These are phyloP conservation scores for Penicillium ochrochloron DNA, from an alignment of 495 filamentous ascomycete species.

Conservation along the genomic window DNA sequence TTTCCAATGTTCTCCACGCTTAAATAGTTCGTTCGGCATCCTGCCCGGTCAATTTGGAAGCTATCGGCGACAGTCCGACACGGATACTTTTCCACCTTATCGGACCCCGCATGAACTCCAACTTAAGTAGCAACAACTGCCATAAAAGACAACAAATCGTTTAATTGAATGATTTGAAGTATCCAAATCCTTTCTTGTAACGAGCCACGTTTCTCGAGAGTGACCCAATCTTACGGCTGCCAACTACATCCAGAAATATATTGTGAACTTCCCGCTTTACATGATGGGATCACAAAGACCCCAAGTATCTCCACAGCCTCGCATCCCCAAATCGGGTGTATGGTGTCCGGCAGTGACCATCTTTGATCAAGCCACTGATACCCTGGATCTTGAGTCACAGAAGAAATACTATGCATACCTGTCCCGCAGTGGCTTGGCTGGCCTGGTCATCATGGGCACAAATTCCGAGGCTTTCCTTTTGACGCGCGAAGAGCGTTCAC, in stretches of 20 bases:
- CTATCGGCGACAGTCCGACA: conserved; percentile 6
- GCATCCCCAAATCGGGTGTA: conserved; percentile 30
- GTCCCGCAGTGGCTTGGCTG: conserved; percentile 55
- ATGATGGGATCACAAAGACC: conserved; percentile 6
- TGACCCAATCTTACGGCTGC: background rate
- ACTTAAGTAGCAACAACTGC: background rate
- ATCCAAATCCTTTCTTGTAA: background rate
- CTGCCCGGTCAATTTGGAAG: background rate
- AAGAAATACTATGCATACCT: conserved; percentile 60
- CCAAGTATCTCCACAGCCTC: background rate
- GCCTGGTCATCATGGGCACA: conserved; percentile 64
- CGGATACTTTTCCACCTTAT: conserved; percentile 22
- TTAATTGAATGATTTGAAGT: no score
- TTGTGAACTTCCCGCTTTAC: background rate
- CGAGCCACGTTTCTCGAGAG: background rate
- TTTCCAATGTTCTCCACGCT: background rate
- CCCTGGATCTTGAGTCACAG: conserved; percentile 52
- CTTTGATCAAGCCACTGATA: conserved; percentile 58
- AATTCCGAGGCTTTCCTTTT: conserved; percentile 69
- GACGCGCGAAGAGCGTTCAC: conserved; percentile 60
- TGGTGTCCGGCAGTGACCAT: conserved; percentile 51
- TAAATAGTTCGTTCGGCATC: background rate
- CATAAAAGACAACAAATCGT: background rate
- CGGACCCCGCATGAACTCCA: conserved; percentile 15
- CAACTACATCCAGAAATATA: background rate